Base-by-base conservation (phyloP, 2,329 filamentous ascomycete genomes). In the Orbilia blumenaviensis region DNA sequence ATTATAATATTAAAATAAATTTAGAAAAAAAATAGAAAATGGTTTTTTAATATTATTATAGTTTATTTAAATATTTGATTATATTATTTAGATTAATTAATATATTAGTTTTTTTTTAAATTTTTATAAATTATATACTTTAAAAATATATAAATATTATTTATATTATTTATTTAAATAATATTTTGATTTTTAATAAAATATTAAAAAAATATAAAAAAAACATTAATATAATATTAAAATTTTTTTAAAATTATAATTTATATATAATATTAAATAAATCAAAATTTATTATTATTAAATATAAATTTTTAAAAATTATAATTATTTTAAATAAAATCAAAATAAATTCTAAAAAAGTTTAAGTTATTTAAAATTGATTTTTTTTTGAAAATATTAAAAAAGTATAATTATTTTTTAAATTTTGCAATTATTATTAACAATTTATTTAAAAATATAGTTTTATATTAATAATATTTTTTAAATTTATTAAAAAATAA, bases 1-100 rank as follows among this genome's bases (percentile, higher is more conserved):
- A 67, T 68, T 61, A 68, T 58, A n/a, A 63, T 27, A 68, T 67
- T 38, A 36, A 23, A 52, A 67, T 74, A 50, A 71, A 62, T 32
- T 36, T 66, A 36, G 27, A 41, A 66, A 58, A 74, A 50, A 38
- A 67, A 74, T 16, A 74, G 16, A 66, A 66, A 46, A 67, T 50
- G n/a, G 23, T 32, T 32, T 73, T 73, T 32, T 44, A 34, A 14
- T 21, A 23, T 42, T 8, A 52, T 10, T 52, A 52, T 52, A 52
- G 29, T 23, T 52, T 52, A 7, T 52, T 7, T 52, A 52, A 52
- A 52, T 52, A 52, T 25, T 6, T 23, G 9, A 7, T 52, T 8
- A 52, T 52, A 52, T 25, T 25, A 52, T 52, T 52, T 52, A 52
- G n/a, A 25, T 52, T 52, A 21, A 52, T n/a, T 7, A 52, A 52